These are phyloP conservation scores for Tetrahymena malaccensis DNA, from an alignment of 73 alveolate genomes.

Conservation along the genomic window DNA sequence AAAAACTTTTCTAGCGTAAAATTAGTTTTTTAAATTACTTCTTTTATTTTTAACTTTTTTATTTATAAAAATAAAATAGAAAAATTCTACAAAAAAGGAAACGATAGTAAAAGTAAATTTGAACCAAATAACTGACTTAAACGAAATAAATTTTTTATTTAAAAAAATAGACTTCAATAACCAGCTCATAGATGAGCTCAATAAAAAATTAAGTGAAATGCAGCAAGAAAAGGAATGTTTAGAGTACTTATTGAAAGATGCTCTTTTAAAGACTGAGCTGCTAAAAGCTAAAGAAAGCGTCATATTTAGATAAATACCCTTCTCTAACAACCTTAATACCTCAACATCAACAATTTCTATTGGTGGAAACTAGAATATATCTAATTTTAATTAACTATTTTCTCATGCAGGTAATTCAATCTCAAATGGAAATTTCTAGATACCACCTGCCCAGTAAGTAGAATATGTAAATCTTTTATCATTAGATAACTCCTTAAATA, in stretches of 20 bases:
- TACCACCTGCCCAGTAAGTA: neutral
- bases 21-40: neutral
- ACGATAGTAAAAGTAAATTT: neutral
- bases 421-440: neutral
- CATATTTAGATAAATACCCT: neutral
- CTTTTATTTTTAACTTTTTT: neutral
- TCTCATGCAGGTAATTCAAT: neutral
- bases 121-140: too few species aligned
- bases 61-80: neutral
- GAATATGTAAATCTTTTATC: neutral
- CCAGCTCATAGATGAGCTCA: neutral
- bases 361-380: neutral
- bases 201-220: neutral
- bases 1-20: neutral
- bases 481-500: neutral
- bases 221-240: neutral
- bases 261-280: neutral
- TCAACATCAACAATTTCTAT: neutral
- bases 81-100: neutral
- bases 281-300: neutral
- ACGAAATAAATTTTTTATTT: too few species aligned
- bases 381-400: neutral
- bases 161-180: neutral
- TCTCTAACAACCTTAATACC: neutral
- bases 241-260: neutral